phyloP scores from a whole-genome alignment of 495 filamentous ascomycete species.

The Penicillium crystallinum region DNA sequence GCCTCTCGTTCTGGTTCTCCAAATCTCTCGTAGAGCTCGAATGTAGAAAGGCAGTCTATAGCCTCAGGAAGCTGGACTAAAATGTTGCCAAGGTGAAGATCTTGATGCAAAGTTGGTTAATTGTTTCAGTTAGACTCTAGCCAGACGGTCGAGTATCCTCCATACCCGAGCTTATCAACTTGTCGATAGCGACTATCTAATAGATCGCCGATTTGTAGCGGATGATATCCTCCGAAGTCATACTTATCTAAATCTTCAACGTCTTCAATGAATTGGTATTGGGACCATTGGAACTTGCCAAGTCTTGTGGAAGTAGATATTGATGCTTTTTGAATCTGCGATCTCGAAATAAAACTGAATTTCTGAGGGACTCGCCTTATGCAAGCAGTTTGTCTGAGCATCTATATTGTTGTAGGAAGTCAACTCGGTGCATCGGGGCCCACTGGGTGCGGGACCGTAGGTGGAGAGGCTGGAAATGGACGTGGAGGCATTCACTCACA shows the following conservation, averaged over 20 bases:
- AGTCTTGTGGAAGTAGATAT: neutral
- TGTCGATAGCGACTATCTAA: conserved; percentile 31
- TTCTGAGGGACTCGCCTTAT: too few relatives aligned
- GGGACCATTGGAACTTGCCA: conserved; percentile 5
- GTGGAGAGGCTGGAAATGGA: too few relatives aligned
- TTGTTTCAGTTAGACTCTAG: conserved; percentile 16
- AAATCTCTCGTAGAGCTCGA: conserved; percentile 17
- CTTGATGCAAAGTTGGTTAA: conserved; percentile 7
- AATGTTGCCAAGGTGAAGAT: conserved; percentile 24
- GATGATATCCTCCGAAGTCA: conserved; percentile 39
- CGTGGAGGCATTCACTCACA: too few relatives aligned
- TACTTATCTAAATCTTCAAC: conserved; percentile 32
- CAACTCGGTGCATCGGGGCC: too few relatives aligned
- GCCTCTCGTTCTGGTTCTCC: conserved; percentile 15
- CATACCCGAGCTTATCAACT: conserved; percentile 39
- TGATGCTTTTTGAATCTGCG: too few relatives aligned
- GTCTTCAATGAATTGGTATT: conserved; percentile 13
- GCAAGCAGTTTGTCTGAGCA: too few relatives aligned
- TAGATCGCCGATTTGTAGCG: conserved; percentile 31
- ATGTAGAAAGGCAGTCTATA: conserved; percentile 10
- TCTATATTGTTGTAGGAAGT: too few relatives aligned
- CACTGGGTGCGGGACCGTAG: too few relatives aligned
- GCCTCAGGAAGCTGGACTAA: conserved; percentile 15
- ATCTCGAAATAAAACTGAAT: too few relatives aligned
- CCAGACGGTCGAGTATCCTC: conserved; percentile 43